Conservation (phyloP, 2,329 filamentous ascomycete genomes). For the Parastagonospora nodorum region DNA sequence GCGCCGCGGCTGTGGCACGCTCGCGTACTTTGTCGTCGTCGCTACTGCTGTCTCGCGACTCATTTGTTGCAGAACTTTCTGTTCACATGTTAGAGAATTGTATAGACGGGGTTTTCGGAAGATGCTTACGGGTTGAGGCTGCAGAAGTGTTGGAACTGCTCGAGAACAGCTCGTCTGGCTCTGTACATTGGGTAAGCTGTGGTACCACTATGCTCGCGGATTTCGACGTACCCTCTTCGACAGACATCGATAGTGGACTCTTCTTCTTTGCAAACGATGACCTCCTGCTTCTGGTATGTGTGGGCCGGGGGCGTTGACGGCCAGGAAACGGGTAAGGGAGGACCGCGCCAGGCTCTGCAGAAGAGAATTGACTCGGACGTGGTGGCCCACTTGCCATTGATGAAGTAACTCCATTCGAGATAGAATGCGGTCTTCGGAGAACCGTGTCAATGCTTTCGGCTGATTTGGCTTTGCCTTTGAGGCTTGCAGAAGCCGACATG, state of each 20-base stretch:
- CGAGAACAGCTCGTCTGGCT: slow-evolving; percentile 7
- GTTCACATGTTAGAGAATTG: slow-evolving; percentile 4
- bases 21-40: neutral
- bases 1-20: neutral
- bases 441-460: slow-evolving; percentile 26
- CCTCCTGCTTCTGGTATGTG: slow-evolving; percentile 10
- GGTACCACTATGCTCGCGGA: neutral
- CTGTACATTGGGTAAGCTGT: slow-evolving; percentile 3
- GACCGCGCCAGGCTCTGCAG: neutral
- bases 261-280: slow-evolving; percentile 16
- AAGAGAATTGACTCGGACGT: neutral
- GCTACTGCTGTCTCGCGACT: neutral
- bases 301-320: slow-evolving; percentile 7
- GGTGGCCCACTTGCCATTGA: neutral
- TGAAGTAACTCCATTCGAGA: slow-evolving; percentile 1
- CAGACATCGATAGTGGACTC: slow-evolving; percentile 22
- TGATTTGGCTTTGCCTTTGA: slow-evolving; percentile 4
- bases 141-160: slow-evolving; percentile 7
- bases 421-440: slow-evolving; percentile 24
- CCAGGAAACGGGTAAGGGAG: slow-evolving; percentile 3
- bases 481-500: slow-evolving; percentile 1
- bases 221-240: slow-evolving; percentile 8
- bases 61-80: neutral
- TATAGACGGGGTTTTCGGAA: neutral
- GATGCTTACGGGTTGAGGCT: neutral